Evolutionary conservation across 345 rosid species (phyloP), one percentile per base, ranked within the genome.

Genomic region (Hirschfeldia incana): DNA sequence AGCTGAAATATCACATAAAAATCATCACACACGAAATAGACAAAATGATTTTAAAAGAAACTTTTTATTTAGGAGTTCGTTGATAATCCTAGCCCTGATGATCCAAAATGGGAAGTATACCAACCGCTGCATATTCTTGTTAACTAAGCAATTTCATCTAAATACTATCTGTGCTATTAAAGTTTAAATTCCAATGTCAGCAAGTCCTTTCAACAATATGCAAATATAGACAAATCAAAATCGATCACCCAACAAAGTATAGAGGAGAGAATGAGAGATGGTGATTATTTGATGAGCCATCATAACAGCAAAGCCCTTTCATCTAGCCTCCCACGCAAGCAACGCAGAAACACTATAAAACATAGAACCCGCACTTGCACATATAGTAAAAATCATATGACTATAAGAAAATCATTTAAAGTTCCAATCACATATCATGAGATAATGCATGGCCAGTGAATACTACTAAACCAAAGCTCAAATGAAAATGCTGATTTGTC

Each of bases 281-380:
- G 97, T 92, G 67, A 94, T 87, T 74, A 92, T 86, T 87, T 94
- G 98, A 84, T 94, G 97, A 75, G 94, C 90, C 97, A 89, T 91
- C 97, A 94, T 94, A 44, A 91, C 97, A 73, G 90, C 65, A 77
- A 91, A 91, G 81, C 91, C 95, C 69, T 92, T 94, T 77, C 97
- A 85, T 80, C 90, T 87, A 21, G 94, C 91, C 81, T 94, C 98
- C 98, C 98, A 91, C 4, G 76, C 75, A 66, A 91, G 86, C 51
- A 92, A 89, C 5, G 95, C 97, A 81, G 87, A 91, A 75, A 91
- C 90, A 82, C 93, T 85, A 69, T 87, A 33, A 89, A 28, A 84
- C 73, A 83, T 91, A 89, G 84, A 94, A 92, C 58, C 98, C 97
- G 61, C 94, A 91, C 76, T 92, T 93, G 89, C 94, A 90, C 97